phyloP scores from a whole-genome alignment of 805 yeast species.

The Starmera pachycereana region DNA sequence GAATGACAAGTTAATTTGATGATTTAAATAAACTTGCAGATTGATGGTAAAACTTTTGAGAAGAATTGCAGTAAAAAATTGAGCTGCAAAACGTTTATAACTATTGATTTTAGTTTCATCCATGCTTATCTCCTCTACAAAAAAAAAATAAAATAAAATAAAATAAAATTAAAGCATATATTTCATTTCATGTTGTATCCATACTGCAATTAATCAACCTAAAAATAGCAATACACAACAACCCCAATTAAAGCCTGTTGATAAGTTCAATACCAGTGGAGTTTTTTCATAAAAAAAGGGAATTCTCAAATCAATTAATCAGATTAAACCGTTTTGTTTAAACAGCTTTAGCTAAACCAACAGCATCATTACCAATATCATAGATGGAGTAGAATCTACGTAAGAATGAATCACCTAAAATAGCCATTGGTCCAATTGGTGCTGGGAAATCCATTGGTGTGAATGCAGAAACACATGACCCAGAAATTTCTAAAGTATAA shows the following conservation, averaged over 20 bases:
- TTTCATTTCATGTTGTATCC: background rate
- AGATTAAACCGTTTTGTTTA: constrained; percentile 17
- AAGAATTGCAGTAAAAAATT: too few relatives aligned
- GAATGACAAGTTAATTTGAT: too few relatives aligned
- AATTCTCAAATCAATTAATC: background rate
- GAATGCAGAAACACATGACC: constrained; percentile 92
- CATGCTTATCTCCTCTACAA: background rate
- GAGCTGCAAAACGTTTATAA: too few relatives aligned
- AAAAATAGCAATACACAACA: background rate
- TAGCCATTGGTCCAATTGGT: constrained; percentile 94
- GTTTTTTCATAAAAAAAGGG: background rate
- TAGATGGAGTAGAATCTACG: constrained; percentile 91
- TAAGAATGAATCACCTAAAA: constrained; percentile 94
- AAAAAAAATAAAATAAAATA: background rate
- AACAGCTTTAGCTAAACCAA: constrained; percentile 80
- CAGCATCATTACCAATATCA: constrained; percentile 84
- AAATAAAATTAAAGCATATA: background rate
- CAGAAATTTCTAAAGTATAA: constrained; percentile 89
- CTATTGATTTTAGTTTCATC: too few relatives aligned
- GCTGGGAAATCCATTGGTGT: constrained; percentile 97
- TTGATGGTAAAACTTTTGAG: too few relatives aligned
- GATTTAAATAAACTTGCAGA: too few relatives aligned
- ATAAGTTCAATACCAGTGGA: background rate
- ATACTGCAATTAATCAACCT: background rate
- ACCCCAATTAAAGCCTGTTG: background rate